Evolutionary conservation across 768 basidiomycete species (phyloP), one percentile per base, ranked within the genome.

Genomic region (Strobilomyces dryophilus): DNA sequence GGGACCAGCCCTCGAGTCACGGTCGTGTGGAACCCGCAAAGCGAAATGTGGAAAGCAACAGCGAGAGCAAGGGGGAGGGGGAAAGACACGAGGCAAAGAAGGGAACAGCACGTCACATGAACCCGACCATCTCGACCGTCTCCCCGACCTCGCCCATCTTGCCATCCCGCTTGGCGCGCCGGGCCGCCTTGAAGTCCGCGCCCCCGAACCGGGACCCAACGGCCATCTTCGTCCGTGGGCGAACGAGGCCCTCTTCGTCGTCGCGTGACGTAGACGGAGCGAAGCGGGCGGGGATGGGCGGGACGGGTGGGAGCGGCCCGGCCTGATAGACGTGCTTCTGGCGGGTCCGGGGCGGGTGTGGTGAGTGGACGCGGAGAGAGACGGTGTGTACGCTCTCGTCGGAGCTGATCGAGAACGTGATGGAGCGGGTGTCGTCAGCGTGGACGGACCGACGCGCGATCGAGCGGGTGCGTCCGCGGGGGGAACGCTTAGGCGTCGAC

Each of bases 121-220:
- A 70, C 7, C 68, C 68, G 5, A 69, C 58, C 67, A 69, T 69
- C 55, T 68, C 66, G 11, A 69, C 29, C 47, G 61, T 5, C 49
- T 67, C 60, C 4, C 66, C 60, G 0, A 54, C 54, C 17, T 62
- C 61, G 0, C 36, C 58, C 4, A 20, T 0, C 44, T 39, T 62
- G 4, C 63, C 61, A 20, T 69, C 67, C 14, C 63, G 59, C 27
- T 69, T 68, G 8, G 68, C 66, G 12, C 63, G 59, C 3, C 61
- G 46, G 1, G 68, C 68, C 0, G 66, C 63, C 51, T 70, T 69
- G 60, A 68, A 68, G 0, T 69, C 68, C 4, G 66, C 35, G 0
- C 66, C 63, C 1, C 66, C 66, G 1, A 68, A 51, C 32, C 44
- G 65, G 34, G 66, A 68, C 0, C 66, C 66, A 0, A 61, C 66